phyloP scores from a whole-genome alignment of 2,329 filamentous ascomycete genomes.

The Monosporascus sp. region DNA sequence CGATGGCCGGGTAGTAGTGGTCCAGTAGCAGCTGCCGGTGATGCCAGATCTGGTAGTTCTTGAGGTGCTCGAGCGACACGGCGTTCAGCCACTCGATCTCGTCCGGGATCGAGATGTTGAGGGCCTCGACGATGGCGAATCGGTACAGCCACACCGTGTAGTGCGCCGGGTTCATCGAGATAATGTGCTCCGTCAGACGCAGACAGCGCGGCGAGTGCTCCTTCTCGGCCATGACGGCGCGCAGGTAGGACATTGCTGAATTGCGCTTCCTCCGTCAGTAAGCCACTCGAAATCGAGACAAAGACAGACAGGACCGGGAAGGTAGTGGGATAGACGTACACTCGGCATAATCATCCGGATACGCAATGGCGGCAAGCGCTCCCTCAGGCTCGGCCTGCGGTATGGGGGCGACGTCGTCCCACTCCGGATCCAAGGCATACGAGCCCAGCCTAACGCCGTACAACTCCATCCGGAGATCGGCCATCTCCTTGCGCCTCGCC shows the following conservation, averaged over 20 bases:
- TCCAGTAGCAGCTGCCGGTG: slow-evolving; percentile 63
- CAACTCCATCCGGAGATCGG: slow-evolving; percentile 43
- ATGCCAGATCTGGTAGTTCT: slow-evolving; percentile 99
- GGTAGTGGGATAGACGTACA: slow-evolving; percentile 36
- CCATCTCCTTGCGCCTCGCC: slow-evolving; percentile 45
- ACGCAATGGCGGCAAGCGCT: slow-evolving; percentile 88
- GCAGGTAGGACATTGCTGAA: slow-evolving; percentile 80
- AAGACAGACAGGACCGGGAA: neutral
- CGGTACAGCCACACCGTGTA: slow-evolving; percentile 99
- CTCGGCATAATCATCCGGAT: slow-evolving; percentile 83
- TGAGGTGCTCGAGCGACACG: slow-evolving; percentile 76
- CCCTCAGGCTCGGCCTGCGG: slow-evolving; percentile 77
- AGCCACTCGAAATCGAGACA: neutral
- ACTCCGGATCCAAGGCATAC: slow-evolving; percentile 66
- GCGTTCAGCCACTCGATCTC: slow-evolving; percentile 85
- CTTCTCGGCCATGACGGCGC: slow-evolving; percentile 84
- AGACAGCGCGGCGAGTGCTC: slow-evolving; percentile 78
- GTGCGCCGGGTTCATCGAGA: slow-evolving; percentile 89
- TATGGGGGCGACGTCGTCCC: slow-evolving; percentile 81
- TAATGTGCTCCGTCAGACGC: slow-evolving; percentile 80
- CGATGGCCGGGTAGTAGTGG: slow-evolving; percentile 54
- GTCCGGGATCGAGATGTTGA: slow-evolving; percentile 58
- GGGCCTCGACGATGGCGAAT: slow-evolving; percentile 66
- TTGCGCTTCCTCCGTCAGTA: slow-evolving; percentile 5
- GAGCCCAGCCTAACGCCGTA: slow-evolving; percentile 45